These are phyloP conservation scores for Colletotrichum chrysophilum DNA, from an alignment of 2,329 filamentous ascomycete genomes.

Conservation along the genomic window DNA sequence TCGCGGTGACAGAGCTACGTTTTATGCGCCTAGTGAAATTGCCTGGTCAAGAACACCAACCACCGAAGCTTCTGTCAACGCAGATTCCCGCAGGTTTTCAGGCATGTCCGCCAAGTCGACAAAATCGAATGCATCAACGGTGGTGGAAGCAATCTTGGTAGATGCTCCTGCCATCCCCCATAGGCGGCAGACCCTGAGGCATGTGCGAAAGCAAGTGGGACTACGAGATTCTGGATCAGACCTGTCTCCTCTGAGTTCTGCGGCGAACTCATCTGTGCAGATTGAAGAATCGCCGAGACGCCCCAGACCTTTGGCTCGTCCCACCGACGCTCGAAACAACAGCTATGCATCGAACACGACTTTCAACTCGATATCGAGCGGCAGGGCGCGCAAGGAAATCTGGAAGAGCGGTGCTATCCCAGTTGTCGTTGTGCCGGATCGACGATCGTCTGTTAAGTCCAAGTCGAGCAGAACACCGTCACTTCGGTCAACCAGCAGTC, in stretches of 20 bases:
- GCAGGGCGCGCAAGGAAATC: constrained; percentile 62
- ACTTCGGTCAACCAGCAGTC: constrained; percentile 66
- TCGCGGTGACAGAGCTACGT: constrained; percentile 46
- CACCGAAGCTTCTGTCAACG: constrained; percentile 43
- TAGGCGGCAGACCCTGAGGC: constrained; percentile 61
- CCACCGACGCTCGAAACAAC: constrained; percentile 41
- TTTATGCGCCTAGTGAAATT: constrained; percentile 39
- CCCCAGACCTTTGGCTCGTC: constrained; percentile 30
- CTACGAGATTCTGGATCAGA: constrained; percentile 54
- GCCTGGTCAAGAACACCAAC: constrained; percentile 34
- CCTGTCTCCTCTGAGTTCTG: constrained; percentile 46
- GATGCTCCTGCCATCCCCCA: constrained; percentile 48
- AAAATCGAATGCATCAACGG: constrained; percentile 59
- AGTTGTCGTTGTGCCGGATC: constrained; percentile 66
- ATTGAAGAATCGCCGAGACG: constrained; percentile 32
- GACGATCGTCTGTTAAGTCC: constrained; percentile 58
- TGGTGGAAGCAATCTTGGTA: constrained; percentile 64
- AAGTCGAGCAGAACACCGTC: constrained; percentile 58
- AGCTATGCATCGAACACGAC: constrained; percentile 56
- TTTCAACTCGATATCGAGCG: constrained; percentile 55
- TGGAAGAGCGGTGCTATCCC: constrained; percentile 66
- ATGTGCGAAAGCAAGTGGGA: constrained; percentile 61
- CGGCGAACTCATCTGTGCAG: constrained; percentile 41
- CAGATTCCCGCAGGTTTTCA: constrained; percentile 56
- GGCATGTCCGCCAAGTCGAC: constrained; percentile 59